Evolutionary conservation across 306 rosid species (phyloP), one percentile per base, ranked within the genome.

Genomic region (Quillaja saponaria): DNA sequence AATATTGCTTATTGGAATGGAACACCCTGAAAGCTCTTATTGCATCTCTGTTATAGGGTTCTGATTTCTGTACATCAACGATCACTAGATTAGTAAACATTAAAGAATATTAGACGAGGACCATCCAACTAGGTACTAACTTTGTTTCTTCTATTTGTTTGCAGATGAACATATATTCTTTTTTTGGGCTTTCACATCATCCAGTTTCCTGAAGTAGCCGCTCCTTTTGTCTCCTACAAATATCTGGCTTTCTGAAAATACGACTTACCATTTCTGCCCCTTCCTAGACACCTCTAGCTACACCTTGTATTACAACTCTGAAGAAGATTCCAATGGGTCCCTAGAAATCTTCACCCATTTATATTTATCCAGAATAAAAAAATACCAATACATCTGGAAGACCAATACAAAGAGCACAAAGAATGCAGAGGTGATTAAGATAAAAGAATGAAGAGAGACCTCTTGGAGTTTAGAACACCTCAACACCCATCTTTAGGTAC

Each of bases 401-500:
- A n/a, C 14, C 51, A 56, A 41, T 48, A 60, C 41, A 37, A 8
- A 37, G 61, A 13, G 61, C 52, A n/a, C 63, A 10, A 51, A 44
- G 18, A 59, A 44, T 54, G 41, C 19, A 46, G 58, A 64, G 53
- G 61, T 42, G 48, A 8, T 1, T 46, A 38, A 62, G 48, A 35
- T 34, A 37, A n/a, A 12, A 42, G 50, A 25, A 81, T 66, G 79
- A 74, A 13, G 41, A 69, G 64, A 51, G 78, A 74, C 47, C 3
- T 50, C 8, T 15, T 49, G 70, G 90, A 72, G 46, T 90, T 85
- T 38, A 87, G 94, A 74, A 85, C 86, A 38, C 96, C 94, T 14
- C 91, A 85, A 54, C 87, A 76, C 77, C 96, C 97, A 45, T 76
- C 79, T 69, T 17, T 78, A 35, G 94, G 85, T 20, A 49, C 76